phyloP scores from a whole-genome alignment of 441 rosid species.

The Syzygium syzygioides region DNA sequence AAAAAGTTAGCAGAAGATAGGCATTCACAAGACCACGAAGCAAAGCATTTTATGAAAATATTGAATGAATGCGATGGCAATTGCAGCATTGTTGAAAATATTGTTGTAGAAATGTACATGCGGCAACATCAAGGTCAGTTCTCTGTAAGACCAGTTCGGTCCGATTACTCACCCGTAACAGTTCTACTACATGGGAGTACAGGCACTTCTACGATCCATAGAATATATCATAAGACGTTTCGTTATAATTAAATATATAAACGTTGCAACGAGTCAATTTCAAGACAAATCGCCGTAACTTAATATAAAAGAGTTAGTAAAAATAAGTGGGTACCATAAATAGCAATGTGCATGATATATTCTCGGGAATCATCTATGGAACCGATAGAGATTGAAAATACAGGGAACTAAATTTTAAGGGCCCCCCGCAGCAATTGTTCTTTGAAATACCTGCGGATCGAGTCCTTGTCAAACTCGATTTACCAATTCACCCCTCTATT shows the following conservation, averaged over 20 bases:
- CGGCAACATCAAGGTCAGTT: background rate
- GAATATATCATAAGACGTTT: background rate
- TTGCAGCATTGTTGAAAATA: background rate
- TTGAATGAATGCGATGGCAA: background rate
- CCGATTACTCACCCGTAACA: background rate
- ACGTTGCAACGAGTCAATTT: accelerated
- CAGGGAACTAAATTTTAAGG: background rate
- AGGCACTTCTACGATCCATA: background rate
- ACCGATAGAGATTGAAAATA: background rate
- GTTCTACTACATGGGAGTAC: background rate
- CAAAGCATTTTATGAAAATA: background rate
- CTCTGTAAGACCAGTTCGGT: no score
- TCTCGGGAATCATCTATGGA: background rate
- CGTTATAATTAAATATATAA: background rate
- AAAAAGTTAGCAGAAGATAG: background rate
- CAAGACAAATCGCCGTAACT: background rate
- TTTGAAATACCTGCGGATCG: background rate
- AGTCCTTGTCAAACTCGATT: background rate
- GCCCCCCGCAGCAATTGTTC: background rate
- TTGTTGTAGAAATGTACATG: background rate
- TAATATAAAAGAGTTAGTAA: background rate
- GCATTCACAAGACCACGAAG: background rate
- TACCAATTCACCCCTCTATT: background rate
- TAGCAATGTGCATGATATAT: background rate
- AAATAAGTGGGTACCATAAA: background rate